Evolutionary conservation across 495 filamentous ascomycete species (phyloP), one percentile per base, ranked within the genome.

Genomic region (Aspergillus sparsus): DNA sequence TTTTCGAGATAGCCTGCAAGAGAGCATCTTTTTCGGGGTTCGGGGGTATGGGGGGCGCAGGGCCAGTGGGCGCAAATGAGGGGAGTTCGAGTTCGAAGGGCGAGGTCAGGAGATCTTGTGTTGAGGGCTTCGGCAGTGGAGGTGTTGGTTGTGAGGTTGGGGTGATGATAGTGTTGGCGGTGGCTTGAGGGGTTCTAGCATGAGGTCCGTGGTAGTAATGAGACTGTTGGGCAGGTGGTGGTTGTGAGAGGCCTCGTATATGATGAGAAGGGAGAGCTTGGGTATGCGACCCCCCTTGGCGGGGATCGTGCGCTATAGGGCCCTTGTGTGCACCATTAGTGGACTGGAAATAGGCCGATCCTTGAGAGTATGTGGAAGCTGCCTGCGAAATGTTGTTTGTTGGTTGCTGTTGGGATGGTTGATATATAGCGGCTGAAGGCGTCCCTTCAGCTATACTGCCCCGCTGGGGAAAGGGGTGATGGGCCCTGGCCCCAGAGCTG

Each of bases 1-100:
- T 83, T 31, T 78, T 77, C 49, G 89, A 90, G 27, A 98, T 82
- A 13, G 90, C 87, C 45, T 86, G 83, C 9, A 96, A 82, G 27
- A 98, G 84, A 36, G 87, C 86, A 70, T 97, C 92, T 69, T 97
- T 98, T 75, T 98, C 92, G 7, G 94, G 94, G 70, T 98, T 98
- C 1, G 92, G 93, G 1, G 94, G 94, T 53, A 96, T 90, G 10
- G 93, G 93, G 0, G 93, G 93, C 0, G 90, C 85, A 33, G 86
- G 80, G 45, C 83, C 71, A 7, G 81, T 72, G 47, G 83, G 74
- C 9, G 85, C 72, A 49, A 78, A 72, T 21, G 77, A 75, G 10
- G 90, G 87, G 35, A 92, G 81, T 50, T 87, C 73, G 16, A 85
- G 72, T 50, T 87, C 85, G 60, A 88, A 91, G 57, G 78, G 85